Conservation (phyloP, 169 alveolate species). For the Hammondia hammondi region DNA sequence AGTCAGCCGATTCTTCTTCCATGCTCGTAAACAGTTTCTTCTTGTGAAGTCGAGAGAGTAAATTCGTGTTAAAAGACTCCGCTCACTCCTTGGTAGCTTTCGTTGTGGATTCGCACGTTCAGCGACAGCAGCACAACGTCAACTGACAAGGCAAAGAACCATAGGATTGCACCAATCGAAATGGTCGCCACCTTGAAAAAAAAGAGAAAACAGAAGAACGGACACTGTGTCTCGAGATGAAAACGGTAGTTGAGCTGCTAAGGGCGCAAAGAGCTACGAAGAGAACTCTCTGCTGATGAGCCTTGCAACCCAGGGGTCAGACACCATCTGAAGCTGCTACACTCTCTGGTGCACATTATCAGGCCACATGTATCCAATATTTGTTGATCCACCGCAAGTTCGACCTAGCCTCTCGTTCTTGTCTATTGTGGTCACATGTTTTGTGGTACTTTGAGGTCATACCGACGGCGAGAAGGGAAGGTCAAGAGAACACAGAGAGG, state of each 20-base stretch:
- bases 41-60: no score
- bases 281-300: background rate
- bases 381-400: no score
- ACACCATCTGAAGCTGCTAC: no score
- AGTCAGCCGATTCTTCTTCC: no score
- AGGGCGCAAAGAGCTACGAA: background rate
- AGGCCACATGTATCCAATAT: no score
- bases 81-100: background rate
- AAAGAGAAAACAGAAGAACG: background rate
- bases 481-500: no score
- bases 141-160: background rate
- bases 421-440: no score
- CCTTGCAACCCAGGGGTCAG: no score
- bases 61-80: background rate
- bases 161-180: background rate
- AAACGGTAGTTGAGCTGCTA: background rate
- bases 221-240: background rate
- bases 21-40: no score
- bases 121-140: constrained; percentile 16
- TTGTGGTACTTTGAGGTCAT: background rate
- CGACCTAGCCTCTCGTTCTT: no score
- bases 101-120: constrained; percentile 41
- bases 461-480: background rate
- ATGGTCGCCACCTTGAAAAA: background rate
- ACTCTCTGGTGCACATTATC: no score